These are phyloP conservation scores for Dianthus caryophyllus DNA, from an alignment of 148 eudicot genomes.

Conservation along the genomic window DNA sequence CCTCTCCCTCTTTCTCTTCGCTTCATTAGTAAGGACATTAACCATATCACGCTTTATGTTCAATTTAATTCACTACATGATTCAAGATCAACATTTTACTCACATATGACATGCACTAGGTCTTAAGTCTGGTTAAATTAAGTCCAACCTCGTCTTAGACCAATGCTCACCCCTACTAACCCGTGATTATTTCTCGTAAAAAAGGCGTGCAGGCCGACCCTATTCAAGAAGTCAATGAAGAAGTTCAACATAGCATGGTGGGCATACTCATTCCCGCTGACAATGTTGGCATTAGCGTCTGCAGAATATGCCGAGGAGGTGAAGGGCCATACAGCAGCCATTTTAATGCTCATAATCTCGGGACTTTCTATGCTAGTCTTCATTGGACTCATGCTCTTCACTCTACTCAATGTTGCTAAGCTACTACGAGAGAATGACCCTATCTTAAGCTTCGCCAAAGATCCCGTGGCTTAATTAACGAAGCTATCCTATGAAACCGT, in stretches of 20 bases:
- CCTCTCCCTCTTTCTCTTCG: conserved; percentile 54
- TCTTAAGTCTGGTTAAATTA: background rate
- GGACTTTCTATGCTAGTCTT: conserved; percentile 51
- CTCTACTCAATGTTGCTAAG: conserved; percentile 43
- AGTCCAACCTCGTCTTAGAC: background rate
- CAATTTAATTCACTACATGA: too few relatives aligned
- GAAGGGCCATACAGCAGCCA: conserved; percentile 28
- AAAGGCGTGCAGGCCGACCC: conserved; percentile 55
- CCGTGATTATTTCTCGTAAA: conserved; percentile 16
- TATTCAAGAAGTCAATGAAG: conserved; percentile 70
- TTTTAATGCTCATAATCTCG: conserved; percentile 40
- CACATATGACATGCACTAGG: too few relatives aligned
- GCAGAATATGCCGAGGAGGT: conserved; percentile 47
- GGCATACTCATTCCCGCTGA: conserved; percentile 66
- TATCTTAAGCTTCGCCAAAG: conserved; percentile 32
- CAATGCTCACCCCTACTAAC: background rate
- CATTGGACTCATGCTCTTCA: conserved; percentile 41
- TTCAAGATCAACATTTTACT: too few relatives aligned
- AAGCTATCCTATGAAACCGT: too few relatives aligned
- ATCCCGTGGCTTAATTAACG: conserved; percentile 19
- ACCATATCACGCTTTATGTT: background rate
- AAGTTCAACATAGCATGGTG: conserved; percentile 69
- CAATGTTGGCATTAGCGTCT: conserved; percentile 48
- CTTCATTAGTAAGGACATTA: conserved; percentile 37
- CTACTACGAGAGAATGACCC: conserved; percentile 41